Base-by-base conservation (phyloP, 306 rosid genomes). In the Nissolia schottii region DNA sequence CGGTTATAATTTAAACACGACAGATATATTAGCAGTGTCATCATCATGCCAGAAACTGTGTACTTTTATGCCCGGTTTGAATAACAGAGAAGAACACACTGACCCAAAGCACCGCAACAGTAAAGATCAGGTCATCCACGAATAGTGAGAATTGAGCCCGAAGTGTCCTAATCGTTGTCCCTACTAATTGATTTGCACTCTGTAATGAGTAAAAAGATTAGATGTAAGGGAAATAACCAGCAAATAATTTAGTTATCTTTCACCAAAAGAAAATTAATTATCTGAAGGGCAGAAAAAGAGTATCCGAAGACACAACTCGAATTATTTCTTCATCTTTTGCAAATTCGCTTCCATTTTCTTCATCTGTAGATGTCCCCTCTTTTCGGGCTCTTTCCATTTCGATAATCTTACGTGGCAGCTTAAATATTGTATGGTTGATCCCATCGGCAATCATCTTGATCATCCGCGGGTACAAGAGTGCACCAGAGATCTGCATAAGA, bases 91-190 rank as follows among this genome's bases (percentile, higher is more conserved):
- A 54, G 51, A 55, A 56, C 31, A 27, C 19, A 71, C 73, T 54
- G 9, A 75, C 78, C 74, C 61, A 64, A 40, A 46, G 58, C 46
- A 11, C 6, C 24, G 22, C 64, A 50, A 69, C 81, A 37, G 19
- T 40, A 13, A 71, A 55, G 29, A 64, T 24, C 31, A 66, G 56
- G 24, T 28, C 28, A 11, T 79, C 65, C 28, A 58, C 20, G 12
- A 46, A 27, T 12, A 62, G 70, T 53, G 11, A 25, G 48, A 73
- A 28, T 31, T 19, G n/a, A 43, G 9, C 32, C 6, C 48, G 7
- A 31, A 66, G 28, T 57, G 48, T 59, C 11, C 19, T 6, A 24
- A 67, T 9, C 11, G 19, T 20, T 55, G 71, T 16, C 55, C 56
- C 45, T 15, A 34, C 51, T 29, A 79, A 58, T 38, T 48, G 10